These are phyloP conservation scores for Prototheca cutis DNA, from an alignment of 163 green algal species.

Conservation along the genomic window DNA sequence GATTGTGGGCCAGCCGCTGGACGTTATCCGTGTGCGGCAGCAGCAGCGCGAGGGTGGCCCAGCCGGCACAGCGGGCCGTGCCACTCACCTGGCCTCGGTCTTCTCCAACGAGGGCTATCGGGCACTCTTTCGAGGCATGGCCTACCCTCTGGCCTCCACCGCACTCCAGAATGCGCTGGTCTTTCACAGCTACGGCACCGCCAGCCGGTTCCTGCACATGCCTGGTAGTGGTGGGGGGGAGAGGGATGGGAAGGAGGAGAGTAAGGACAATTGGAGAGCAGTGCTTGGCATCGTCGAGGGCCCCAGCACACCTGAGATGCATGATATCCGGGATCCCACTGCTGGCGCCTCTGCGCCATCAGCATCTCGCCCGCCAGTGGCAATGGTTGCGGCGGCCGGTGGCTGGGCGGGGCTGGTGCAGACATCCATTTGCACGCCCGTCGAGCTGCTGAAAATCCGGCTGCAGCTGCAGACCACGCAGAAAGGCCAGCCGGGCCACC, in stretches of 20 bases:
- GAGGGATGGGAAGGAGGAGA: too few species aligned
- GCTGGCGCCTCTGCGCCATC: too few species aligned
- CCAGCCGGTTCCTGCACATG: conserved; percentile 19
- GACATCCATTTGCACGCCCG: conserved; percentile 26
- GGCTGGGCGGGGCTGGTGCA: conserved; percentile 26
- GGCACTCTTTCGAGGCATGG: conserved; percentile 49
- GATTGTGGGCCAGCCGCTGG: conserved; percentile 45
- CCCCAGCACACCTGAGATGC: too few species aligned
- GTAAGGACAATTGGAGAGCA: too few species aligned
- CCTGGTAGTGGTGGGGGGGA: too few species aligned
- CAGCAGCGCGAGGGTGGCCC: conserved; percentile 30
- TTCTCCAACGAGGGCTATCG: conserved; percentile 27
- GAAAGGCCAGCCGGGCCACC: conserved; percentile 33
- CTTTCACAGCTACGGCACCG: conserved; percentile 43
- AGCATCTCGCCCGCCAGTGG: too few species aligned
- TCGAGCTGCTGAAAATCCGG: conserved; percentile 65
- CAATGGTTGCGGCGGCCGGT: background rate
- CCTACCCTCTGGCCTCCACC: conserved; percentile 41
- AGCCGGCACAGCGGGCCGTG: background rate
- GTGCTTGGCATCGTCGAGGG: too few species aligned
- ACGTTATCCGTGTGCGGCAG: conserved; percentile 44
- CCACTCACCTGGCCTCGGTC: conserved; percentile 13
- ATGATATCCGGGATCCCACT: too few species aligned
- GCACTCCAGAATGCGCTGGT: conserved; percentile 51
- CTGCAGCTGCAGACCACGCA: conserved; percentile 54